phyloP scores from a whole-genome alignment of 805 yeast species.

The Nakazawaea anatomiae region DNA sequence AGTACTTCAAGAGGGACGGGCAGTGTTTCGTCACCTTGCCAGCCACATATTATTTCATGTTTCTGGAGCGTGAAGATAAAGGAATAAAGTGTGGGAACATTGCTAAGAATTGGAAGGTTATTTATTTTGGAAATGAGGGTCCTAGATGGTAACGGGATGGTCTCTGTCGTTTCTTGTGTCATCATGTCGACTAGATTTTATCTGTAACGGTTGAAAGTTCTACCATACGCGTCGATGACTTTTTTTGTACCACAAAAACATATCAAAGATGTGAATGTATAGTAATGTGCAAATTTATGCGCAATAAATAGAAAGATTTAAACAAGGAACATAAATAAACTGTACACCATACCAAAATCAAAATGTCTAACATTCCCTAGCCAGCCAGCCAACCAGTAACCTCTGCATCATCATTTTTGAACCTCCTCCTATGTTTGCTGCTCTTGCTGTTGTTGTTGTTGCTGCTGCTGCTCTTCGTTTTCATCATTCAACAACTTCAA shows the following conservation, averaged over 20 bases:
- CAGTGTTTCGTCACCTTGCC: neutral
- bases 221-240: too few relatives aligned
- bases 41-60: slow-evolving; percentile 5
- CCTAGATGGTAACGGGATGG: slow-evolving; percentile 5
- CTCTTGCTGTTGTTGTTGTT: slow-evolving; percentile 32
- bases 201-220: too few relatives aligned
- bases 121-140: neutral
- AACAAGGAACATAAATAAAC: too few relatives aligned
- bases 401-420: too few relatives aligned
- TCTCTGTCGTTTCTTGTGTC: neutral
- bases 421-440: too few relatives aligned
- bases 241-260: too few relatives aligned
- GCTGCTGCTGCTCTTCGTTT: slow-evolving; percentile 32
- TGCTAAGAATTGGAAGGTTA: neutral
- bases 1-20: neutral
- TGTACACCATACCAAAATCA: too few relatives aligned
- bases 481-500: neutral
- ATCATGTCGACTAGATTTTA: neutral
- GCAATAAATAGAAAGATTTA: too few relatives aligned
- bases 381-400: too few relatives aligned
- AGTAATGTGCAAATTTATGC: too few relatives aligned
- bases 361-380: too few relatives aligned
- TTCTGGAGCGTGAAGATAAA: neutral
- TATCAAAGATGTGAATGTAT: too few relatives aligned
- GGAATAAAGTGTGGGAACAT: neutral